These are phyloP conservation scores for Phytophthora rubi DNA, from an alignment of 352 stramenopile genomes.

Conservation along the genomic window DNA sequence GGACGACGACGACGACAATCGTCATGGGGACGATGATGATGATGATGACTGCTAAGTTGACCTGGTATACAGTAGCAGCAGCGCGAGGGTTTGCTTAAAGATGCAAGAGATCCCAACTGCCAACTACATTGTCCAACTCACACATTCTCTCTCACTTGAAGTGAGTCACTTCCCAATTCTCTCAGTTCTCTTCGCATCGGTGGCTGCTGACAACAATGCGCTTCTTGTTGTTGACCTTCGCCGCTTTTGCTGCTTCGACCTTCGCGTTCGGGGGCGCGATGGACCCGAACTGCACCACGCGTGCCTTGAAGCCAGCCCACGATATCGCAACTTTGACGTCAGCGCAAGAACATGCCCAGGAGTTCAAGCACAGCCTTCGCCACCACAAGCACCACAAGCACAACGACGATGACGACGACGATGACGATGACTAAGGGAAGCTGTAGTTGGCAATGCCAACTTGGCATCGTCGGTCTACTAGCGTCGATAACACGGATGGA, in stretches of 20 bases:
- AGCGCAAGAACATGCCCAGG: neutral
- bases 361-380: constrained; percentile 1
- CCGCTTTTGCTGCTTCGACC: neutral
- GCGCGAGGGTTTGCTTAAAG: neutral
- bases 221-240: constrained; percentile 1
- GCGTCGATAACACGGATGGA: too few relatives aligned
- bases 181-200: neutral
- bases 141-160: neutral
- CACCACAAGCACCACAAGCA: constrained; percentile 7
- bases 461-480: too few relatives aligned
- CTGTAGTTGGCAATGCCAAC: too few relatives aligned
- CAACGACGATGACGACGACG: constrained; percentile 11
- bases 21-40: neutral
- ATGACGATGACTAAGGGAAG: too few relatives aligned
- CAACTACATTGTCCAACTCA: neutral
- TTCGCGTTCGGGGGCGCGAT: neutral
- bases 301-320: neutral
- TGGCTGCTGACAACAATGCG: constrained; percentile 2
- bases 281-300: neutral
- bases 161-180: neutral
- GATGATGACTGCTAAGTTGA: neutral
- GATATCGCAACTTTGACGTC: neutral
- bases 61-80: too few relatives aligned
- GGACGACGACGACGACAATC: neutral
- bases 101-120: neutral